phyloP scores from a whole-genome alignment of 1,284 basidiomycete species.

The Ceraceosorus bombacis region DNA sequence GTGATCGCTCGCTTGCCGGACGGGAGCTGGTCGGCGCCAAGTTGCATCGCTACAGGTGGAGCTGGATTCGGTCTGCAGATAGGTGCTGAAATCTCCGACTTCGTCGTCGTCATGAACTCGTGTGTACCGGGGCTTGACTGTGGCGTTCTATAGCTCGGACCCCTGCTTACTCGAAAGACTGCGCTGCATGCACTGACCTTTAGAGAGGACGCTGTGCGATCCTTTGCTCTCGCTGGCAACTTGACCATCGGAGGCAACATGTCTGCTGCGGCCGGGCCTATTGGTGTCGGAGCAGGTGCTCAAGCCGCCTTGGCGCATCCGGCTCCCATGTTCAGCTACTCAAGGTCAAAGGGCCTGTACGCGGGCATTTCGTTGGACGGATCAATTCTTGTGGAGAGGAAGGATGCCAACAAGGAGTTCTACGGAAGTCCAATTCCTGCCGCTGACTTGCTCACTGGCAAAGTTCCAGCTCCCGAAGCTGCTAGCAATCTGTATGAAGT shows the following conservation, averaged over 20 bases:
- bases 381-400: conserved; percentile 86
- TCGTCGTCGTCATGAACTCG: conserved; percentile 76
- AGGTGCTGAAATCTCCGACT: conserved; percentile 57
- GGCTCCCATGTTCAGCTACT: conserved; percentile 95
- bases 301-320: conserved; percentile 81
- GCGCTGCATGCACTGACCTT: too few species aligned
- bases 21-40: conserved; percentile 94
- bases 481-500: conserved; percentile 87
- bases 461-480: conserved; percentile 90
- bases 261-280: conserved; percentile 55
- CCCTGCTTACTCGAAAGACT: too few species aligned
- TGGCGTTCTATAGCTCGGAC: too few species aligned
- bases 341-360: conserved; percentile 88
- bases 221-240: conserved; percentile 91
- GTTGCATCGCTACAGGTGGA: conserved; percentile 85
- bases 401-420: conserved; percentile 69
- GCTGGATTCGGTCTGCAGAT: conserved; percentile 92
- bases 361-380: conserved; percentile 92
- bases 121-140: too few species aligned
- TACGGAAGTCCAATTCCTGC: conserved; percentile 88
- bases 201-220: conserved; percentile 84
- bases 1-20: conserved; percentile 90
- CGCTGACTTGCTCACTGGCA: conserved; percentile 78
- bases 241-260: conserved; percentile 72
- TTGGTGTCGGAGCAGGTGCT: conserved; percentile 87